A percentile compares a stretch with the other conserved stretches of the same genome.
Evolutionary conservation across 2,329 filamentous ascomycete genomes (phyloP).

Genomic region (Fulvia fulva): DNA sequence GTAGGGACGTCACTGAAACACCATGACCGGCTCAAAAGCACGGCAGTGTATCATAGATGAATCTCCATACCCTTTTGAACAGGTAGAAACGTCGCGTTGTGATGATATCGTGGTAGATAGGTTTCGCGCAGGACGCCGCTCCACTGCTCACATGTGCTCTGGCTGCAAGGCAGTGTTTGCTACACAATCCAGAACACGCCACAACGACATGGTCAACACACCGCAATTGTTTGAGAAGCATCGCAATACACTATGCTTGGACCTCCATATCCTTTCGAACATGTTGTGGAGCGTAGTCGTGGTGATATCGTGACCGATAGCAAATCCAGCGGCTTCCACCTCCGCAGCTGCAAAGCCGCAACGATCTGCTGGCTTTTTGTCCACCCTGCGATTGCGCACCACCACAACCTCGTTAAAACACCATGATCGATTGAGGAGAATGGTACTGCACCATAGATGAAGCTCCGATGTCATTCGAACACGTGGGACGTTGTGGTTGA

Average conservation of each 20-base stretch:
- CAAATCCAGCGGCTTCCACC: neutral
- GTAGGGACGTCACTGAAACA: no score
- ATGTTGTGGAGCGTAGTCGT: neutral
- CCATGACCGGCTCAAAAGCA: neutral
- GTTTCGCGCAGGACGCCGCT: neutral
- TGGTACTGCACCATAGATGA: neutral
- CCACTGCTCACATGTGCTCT: neutral
- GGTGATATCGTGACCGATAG: neutral
- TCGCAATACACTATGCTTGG: neutral
- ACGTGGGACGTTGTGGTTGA: neutral
- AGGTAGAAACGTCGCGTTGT: neutral
- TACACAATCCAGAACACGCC: neutral
- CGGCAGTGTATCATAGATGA: neutral
- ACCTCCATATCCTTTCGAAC: neutral
- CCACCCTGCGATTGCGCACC: neutral
- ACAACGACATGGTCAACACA: neutral
- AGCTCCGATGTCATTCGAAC: neutral
- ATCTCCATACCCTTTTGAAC: neutral
- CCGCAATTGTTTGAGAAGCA: neutral
- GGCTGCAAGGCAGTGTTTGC: neutral
- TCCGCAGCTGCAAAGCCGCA: neutral
- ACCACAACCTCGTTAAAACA: neutral
- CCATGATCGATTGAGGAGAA: neutral
- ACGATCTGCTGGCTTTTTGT: neutral
- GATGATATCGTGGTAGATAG: neutral